These are phyloP conservation scores for Rhizopus arrhizus DNA, from an alignment of 371 early-diverging fungal species.

Conservation along the genomic window DNA sequence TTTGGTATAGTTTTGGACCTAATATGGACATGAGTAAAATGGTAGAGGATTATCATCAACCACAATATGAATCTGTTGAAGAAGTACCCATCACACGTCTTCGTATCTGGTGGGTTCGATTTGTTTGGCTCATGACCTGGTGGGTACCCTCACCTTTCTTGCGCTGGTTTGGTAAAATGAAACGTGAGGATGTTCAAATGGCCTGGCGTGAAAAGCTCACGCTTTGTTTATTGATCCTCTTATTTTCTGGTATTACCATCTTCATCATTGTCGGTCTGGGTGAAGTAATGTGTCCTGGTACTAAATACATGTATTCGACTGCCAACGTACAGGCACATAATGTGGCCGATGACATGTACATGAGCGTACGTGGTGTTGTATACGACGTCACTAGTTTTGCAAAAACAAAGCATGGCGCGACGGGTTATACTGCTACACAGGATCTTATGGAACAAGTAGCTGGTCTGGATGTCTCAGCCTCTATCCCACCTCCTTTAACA, in stretches of 20 bases:
- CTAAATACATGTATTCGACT: slow-evolving; percentile 58
- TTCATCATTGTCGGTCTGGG: slow-evolving; percentile 89
- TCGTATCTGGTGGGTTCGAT: slow-evolving; percentile 76
- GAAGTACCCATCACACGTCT: slow-evolving; percentile 49
- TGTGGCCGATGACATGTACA: slow-evolving; percentile 43
- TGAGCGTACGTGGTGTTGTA: slow-evolving; percentile 66
- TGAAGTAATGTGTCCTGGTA: slow-evolving; percentile 79
- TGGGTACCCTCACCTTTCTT: slow-evolving; percentile 77
- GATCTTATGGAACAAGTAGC: slow-evolving; percentile 60
- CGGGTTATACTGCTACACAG: slow-evolving; percentile 36
- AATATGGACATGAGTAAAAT: slow-evolving; percentile 47
- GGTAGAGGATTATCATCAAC: slow-evolving; percentile 40
- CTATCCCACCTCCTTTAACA: slow-evolving; percentile 73
- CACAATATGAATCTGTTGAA: slow-evolving; percentile 51
- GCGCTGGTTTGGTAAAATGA: slow-evolving; percentile 64
- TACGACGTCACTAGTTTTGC: slow-evolving; percentile 68
- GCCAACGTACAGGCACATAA: slow-evolving; percentile 40
- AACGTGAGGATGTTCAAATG: slow-evolving; percentile 79
- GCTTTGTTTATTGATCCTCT: slow-evolving; percentile 79
- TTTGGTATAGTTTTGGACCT: slow-evolving; percentile 37
- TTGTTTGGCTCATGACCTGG: slow-evolving; percentile 83
- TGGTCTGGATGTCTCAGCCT: slow-evolving; percentile 61
- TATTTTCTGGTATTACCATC: slow-evolving; percentile 72
- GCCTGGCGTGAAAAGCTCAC: slow-evolving; percentile 96
- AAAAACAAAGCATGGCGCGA: slow-evolving; percentile 42